phyloP scores from a whole-genome alignment of 345 rosid genomes.

The Rubroshorea leprosula region DNA sequence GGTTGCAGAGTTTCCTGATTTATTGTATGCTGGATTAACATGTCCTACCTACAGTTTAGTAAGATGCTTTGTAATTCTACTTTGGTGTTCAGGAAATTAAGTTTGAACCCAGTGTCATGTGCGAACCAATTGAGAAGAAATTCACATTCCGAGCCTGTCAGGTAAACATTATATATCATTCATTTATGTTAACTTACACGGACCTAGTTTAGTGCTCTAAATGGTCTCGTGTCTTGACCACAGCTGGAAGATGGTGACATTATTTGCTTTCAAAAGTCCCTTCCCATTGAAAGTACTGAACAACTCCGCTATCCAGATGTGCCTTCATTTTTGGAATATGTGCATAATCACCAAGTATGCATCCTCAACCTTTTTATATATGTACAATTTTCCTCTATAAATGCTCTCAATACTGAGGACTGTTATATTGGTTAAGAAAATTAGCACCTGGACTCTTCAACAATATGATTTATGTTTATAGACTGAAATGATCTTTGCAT shows the following conservation, averaged over 20 bases:
- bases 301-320: too few species aligned
- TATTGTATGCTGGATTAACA: neutral
- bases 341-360: too few species aligned
- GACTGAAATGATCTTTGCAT: neutral
- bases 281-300: conserved; percentile 31
- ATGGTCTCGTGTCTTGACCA: conserved; percentile 10
- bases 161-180: conserved; percentile 28
- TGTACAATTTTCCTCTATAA: neutral
- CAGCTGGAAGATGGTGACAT: conserved; percentile 84
- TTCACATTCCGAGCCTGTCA: conserved; percentile 48
- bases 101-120: conserved; percentile 62
- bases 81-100: conserved; percentile 57
- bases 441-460: too few species aligned
- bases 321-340: too few species aligned
- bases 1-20: too few species aligned
- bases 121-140: conserved; percentile 56
- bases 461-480: neutral
- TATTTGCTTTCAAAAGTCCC: conserved; percentile 59
- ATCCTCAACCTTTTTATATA: neutral
- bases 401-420: neutral
- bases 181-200: neutral
- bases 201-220: conserved; percentile 3
- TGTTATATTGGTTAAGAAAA: too few species aligned
- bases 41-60: too few species aligned
- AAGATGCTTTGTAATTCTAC: conserved; percentile 3